phyloP scores from a whole-genome alignment of 73 alveolate species.

The Urostyla sp. region DNA sequence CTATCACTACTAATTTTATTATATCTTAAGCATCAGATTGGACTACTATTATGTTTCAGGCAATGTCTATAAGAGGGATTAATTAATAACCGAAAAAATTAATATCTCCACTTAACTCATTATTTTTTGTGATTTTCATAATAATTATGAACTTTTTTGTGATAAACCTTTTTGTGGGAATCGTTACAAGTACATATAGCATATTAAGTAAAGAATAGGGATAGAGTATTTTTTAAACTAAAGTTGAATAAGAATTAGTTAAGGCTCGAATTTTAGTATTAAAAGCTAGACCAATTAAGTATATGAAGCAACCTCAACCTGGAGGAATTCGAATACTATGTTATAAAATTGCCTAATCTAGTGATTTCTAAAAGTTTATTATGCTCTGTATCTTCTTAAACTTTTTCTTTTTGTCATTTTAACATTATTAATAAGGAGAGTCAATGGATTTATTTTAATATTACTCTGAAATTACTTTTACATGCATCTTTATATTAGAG shows the following conservation, averaged over 20 bases:
- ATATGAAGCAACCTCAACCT: conserved; percentile 18
- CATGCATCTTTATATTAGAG: conserved; percentile 55
- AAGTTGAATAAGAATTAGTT: conserved; percentile 59
- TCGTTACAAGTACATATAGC: conserved; percentile 44
- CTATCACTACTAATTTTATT: conserved; percentile 7
- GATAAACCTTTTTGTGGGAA: conserved; percentile 32
- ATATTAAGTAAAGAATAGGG: conserved; percentile 61
- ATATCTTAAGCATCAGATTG: conserved; percentile 50
- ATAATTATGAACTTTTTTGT: neutral
- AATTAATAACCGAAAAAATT: conserved; percentile 20
- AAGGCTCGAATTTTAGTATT: conserved; percentile 53
- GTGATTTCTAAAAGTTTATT: conserved; percentile 58
- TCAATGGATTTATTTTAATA: neutral
- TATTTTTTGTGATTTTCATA: conserved; percentile 21
- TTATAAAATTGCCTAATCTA: conserved; percentile 1
- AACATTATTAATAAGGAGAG: conserved; percentile 26
- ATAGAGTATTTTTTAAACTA: conserved; percentile 43
- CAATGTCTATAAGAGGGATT: conserved; percentile 3
- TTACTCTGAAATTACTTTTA: conserved; percentile 5
- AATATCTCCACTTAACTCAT: too few species aligned
- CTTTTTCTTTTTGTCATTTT: conserved; percentile 50
- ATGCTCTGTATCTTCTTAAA: conserved; percentile 59
- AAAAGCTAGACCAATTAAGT: conserved; percentile 35
- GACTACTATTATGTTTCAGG: conserved; percentile 23
- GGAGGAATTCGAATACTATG: neutral